phyloP scores from a whole-genome alignment of 805 yeast genomes.

The Ogataea philodendri region DNA sequence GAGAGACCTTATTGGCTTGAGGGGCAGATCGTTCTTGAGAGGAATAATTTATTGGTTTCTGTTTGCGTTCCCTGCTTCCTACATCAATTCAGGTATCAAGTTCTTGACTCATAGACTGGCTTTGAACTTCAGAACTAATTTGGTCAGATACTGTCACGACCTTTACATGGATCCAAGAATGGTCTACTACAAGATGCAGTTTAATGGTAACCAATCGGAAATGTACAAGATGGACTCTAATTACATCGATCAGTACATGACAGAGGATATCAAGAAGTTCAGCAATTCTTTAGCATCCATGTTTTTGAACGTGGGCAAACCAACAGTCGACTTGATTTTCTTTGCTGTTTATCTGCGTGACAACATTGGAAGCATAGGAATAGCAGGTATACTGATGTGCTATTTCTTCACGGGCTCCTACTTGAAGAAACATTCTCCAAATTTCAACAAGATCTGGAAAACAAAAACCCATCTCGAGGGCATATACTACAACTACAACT shows the following conservation, averaged over 20 bases:
- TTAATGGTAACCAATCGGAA: constrained; percentile 42
- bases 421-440: constrained; percentile 73
- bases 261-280: constrained; percentile 80
- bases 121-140: constrained; percentile 77
- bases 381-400: constrained; percentile 75
- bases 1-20: constrained; percentile 79
- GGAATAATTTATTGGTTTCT: constrained; percentile 85
- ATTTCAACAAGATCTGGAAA: constrained; percentile 76
- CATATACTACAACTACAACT: constrained; percentile 80
- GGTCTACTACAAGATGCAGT: constrained; percentile 79
- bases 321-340: constrained; percentile 79
- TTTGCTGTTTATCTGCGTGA: constrained; percentile 82
- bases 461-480: constrained; percentile 80
- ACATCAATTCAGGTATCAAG: constrained; percentile 86
- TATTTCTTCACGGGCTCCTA: constrained; percentile 77
- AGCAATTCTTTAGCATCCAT: constrained; percentile 78
- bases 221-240: constrained; percentile 41
- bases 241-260: constrained; percentile 82
- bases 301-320: constrained; percentile 88
- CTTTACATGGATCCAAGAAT: constrained; percentile 76
- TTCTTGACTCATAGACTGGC: constrained; percentile 74
- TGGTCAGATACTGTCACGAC: constrained; percentile 86
- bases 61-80: constrained; percentile 90
- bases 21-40: constrained; percentile 67
- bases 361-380: constrained; percentile 84